These are phyloP conservation scores for Chimonanthus salicifolius DNA, from an alignment of 164 flowering plant species.

Conservation along the genomic window DNA sequence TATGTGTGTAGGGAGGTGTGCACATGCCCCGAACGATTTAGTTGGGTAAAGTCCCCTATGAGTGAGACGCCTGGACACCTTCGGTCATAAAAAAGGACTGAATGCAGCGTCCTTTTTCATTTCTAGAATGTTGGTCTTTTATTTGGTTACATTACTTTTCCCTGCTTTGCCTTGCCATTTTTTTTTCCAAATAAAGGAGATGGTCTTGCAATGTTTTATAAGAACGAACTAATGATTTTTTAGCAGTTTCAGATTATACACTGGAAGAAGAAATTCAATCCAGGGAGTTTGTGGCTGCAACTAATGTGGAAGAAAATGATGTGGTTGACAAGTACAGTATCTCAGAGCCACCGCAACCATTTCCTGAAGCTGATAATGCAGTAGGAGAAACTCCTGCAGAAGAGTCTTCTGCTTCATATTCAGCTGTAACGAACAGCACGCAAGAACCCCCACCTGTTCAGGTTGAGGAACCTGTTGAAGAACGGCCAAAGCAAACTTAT, in stretches of 20 bases:
- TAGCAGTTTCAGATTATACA: constrained; percentile 39
- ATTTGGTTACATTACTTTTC: neutral
- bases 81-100: too few species aligned
- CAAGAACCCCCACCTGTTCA: constrained; percentile 40
- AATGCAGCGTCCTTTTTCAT: too few species aligned
- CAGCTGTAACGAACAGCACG: constrained; percentile 24
- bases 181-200: neutral
- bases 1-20: too few species aligned
- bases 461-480: constrained; percentile 60
- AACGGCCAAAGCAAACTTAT: constrained; percentile 80
- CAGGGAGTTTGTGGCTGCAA: constrained; percentile 40
- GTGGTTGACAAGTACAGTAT: constrained; percentile 38
- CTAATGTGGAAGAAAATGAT: constrained; percentile 53
- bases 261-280: constrained; percentile 48
- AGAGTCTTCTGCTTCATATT: constrained; percentile 40
- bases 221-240: neutral
- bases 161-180: neutral
- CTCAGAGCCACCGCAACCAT: constrained; percentile 43
- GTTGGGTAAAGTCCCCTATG: too few species aligned
- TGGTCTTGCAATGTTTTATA: neutral
- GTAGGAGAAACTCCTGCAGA: constrained; percentile 38
- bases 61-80: too few species aligned
- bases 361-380: constrained; percentile 37
- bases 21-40: too few species aligned
- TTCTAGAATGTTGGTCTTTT: neutral